Evolutionary conservation across 2,329 filamentous ascomycete genomes (phyloP), one percentile per base, ranked within the genome.

Genomic region (Lachnellula arida): DNA sequence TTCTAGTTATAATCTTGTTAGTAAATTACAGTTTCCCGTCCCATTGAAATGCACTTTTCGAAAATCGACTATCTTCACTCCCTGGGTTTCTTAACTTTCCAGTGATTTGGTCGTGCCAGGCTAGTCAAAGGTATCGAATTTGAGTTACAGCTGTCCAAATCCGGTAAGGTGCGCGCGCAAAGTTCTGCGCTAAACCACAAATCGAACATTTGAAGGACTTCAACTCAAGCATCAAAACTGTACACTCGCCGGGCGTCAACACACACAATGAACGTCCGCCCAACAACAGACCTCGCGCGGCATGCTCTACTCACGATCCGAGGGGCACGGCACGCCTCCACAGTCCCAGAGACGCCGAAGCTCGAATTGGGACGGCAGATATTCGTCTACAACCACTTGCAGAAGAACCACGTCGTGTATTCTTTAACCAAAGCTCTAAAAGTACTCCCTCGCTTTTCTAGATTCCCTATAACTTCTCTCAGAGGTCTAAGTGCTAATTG

Each of bases 361-460:
- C 43, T 49, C 19, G 65, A 68, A 54, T 67, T 71, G 59, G 72
- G 73, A 23, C 64, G 63, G 34, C 61, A 70, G 47, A 72, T 75
- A 61, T 74, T 66, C 55, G 69, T 74, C 53, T 74, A 66, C 62
- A 68, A 65, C 55, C 71, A 75, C 51, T 62, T 74, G 7, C 67
- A 70, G 50, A 73, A 67, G 52, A 73, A 73, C 35, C 70, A 73
- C 58, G 68, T 74, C 22, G 66, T 74, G 4, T 75, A 75, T 58
- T 75, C 73, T 15, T 63, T 75, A 28, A 68, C 65, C 5, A 67
- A 66, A 55, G 63, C 60, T 23, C 53, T 74, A 54, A 68, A 72
- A 48, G 73, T 73, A 67, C 32, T 15, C 6, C 37, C 44, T 53
- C 15, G 4, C 11, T 46, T 28, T 25, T 22, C 25, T 35, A 28